These are phyloP conservation scores for Alloteropsis semialata DNA, from an alignment of 176 grass and related monocot genomes.

Conservation along the genomic window DNA sequence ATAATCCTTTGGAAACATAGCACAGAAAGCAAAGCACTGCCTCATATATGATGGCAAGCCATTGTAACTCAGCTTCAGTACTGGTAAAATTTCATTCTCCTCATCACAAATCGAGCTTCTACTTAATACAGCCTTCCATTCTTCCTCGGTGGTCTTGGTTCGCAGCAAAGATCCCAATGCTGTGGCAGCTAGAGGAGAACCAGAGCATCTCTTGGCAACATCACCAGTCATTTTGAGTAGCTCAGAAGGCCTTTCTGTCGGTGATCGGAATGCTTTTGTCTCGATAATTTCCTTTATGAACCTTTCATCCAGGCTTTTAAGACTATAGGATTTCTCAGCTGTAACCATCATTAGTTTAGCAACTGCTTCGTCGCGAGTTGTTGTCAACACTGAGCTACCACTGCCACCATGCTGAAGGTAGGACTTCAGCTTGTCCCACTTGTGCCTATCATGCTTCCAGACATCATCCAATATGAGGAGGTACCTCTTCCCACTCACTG, in stretches of 20 bases:
- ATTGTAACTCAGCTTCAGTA: not conserved
- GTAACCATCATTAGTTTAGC: not conserved
- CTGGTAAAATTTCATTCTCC: not conserved
- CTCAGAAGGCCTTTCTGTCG: not conserved
- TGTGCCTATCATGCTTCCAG: not conserved
- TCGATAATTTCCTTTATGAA: not conserved
- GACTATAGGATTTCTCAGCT: not conserved
- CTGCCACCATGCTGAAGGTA: not conserved
- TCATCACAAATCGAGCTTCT: not conserved
- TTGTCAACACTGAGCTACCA: not conserved
- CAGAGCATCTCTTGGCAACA: not conserved
- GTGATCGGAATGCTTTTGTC: not conserved
- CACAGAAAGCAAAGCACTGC: constrained; percentile 24
- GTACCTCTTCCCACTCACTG: not conserved
- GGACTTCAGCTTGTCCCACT: not conserved
- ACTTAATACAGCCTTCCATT: not conserved
- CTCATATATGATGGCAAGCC: not conserved
- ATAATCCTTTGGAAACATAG: constrained; percentile 24
- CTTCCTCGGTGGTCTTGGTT: not conserved
- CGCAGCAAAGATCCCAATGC: not conserved
- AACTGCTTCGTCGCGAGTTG: not conserved
- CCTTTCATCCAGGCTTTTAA: not conserved
- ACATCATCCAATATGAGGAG: not conserved
- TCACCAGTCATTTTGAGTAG: not conserved
- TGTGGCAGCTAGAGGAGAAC: not conserved